phyloP scores from a whole-genome alignment of 2,329 filamentous ascomycete species.

The Furcasterigmium furcatum region DNA sequence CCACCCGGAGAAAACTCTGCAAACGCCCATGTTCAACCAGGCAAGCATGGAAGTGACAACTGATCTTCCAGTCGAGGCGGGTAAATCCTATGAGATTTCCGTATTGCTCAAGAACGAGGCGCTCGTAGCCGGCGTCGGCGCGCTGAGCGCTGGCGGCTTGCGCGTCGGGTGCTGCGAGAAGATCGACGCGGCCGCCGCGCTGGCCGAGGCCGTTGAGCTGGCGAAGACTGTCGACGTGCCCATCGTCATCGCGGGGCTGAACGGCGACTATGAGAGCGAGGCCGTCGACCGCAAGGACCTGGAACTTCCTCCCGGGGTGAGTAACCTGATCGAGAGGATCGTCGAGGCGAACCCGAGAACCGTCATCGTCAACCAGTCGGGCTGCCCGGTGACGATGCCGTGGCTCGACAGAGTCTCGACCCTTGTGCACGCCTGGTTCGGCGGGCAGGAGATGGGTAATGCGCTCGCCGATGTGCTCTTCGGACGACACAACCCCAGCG shows the following conservation, averaged over 20 bases:
- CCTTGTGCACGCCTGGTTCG: conserved; percentile 19
- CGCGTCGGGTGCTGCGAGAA: not conserved
- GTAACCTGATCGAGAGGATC: conserved; percentile 53
- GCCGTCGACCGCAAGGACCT: conserved; percentile 76
- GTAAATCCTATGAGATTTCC: not conserved
- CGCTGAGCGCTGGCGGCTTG: not conserved
- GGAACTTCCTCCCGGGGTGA: conserved; percentile 59
- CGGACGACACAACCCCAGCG: conserved; percentile 33
- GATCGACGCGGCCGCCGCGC: not conserved
- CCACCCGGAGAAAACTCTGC: not conserved
- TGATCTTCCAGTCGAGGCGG: conserved; percentile 39
- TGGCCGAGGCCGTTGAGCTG: conserved; percentile 51
- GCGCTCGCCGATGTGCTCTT: conserved; percentile 19
- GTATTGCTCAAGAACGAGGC: not conserved
- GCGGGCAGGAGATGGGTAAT: conserved; percentile 17
- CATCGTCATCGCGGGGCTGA: conserved; percentile 73
- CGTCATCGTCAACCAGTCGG: conserved; percentile 54
- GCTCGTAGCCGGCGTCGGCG: not conserved
- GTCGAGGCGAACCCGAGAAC: conserved; percentile 60
- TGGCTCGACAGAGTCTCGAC: conserved; percentile 46
- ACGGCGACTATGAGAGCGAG: conserved; percentile 79
- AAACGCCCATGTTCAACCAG: not conserved
- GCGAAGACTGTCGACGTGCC: conserved; percentile 72
- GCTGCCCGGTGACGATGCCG: conserved; percentile 46
- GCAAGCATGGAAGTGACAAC: not conserved